Conservation (phyloP, 2,329 filamentous ascomycete species). For the Exophiala alcalophila region DNA sequence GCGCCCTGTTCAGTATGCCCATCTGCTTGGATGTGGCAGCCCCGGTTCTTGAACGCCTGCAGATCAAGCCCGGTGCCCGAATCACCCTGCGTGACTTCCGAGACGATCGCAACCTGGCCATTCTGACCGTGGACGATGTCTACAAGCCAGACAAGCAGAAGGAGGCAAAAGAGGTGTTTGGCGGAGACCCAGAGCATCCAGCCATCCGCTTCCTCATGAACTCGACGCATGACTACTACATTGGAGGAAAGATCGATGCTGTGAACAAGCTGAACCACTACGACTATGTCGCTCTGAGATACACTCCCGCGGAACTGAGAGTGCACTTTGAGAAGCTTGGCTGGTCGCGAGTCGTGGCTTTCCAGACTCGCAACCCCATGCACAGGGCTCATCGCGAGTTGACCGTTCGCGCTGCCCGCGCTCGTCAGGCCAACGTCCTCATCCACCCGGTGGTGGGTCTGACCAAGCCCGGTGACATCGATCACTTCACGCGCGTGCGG, state of each 20-base stretch:
- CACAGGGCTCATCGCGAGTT: conserved; percentile 97
- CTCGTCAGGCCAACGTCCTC: conserved; percentile 95
- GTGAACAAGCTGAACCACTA: conserved; percentile 96
- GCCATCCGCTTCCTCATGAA: conserved; percentile 86
- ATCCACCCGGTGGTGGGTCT: conserved; percentile 98
- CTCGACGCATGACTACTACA: conserved; percentile 79
- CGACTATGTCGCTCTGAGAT: conserved; percentile 95
- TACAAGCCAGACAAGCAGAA: conserved; percentile 92
- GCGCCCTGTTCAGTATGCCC: conserved; percentile 92
- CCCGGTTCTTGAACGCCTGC: conserved; percentile 68
- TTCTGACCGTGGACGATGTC: conserved; percentile 91
- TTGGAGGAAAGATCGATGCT: conserved; percentile 93
- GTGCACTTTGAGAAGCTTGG: conserved; percentile 99
- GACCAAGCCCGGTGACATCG: conserved; percentile 98
- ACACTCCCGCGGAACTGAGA: conserved; percentile 91
- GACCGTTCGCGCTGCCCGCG: conserved; percentile 92
- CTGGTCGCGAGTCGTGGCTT: conserved; percentile 95
- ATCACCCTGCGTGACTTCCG: conserved; percentile 91
- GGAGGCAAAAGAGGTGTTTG: conserved; percentile 93
- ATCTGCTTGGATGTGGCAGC: conserved; percentile 87
- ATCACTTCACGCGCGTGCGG: conserved; percentile 98
- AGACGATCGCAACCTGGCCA: conserved; percentile 93
- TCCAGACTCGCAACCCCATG: conserved; percentile 99
- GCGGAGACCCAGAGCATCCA: conserved; percentile 85
- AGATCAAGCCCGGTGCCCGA: conserved; percentile 74